Conservation (phyloP, 352 stramenopile genomes). For the Phytopythium kandeliae region DNA sequence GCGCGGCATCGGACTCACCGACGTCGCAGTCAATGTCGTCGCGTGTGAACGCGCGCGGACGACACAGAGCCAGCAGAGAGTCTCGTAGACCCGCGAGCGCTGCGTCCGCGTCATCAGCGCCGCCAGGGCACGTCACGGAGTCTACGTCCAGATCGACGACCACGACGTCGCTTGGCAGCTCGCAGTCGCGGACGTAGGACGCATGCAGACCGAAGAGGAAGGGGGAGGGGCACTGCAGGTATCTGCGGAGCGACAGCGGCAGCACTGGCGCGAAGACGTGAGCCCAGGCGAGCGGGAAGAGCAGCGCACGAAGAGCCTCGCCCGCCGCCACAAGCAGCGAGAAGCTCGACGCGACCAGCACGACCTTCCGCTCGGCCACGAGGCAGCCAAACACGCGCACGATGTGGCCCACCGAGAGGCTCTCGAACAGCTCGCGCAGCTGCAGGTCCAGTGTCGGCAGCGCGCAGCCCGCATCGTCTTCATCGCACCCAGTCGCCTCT, state of each 20-base stretch:
- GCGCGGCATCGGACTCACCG: background rate
- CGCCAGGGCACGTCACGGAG: constrained; percentile 34
- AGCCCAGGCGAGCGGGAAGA: constrained; percentile 66
- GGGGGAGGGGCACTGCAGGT: constrained; percentile 67
- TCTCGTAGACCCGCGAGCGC: constrained; percentile 29
- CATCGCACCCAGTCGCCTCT: background rate
- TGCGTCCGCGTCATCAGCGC: constrained; percentile 13
- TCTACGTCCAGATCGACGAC: constrained; percentile 58
- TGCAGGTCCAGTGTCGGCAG: constrained; percentile 24
- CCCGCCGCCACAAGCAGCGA: constrained; percentile 53
- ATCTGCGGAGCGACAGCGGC: constrained; percentile 50
- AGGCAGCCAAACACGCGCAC: constrained; percentile 58
- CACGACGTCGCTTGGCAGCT: constrained; percentile 23
- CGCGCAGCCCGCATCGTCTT: background rate
- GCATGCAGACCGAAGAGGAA: constrained; percentile 77
- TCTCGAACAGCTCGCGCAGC: constrained; percentile 50
- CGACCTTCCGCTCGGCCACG: constrained; percentile 67
- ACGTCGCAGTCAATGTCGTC: constrained; percentile 26
- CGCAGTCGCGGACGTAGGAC: constrained; percentile 42
- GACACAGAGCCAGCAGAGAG: constrained; percentile 31
- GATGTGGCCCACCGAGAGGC: constrained; percentile 47
- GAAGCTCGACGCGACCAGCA: constrained; percentile 63
- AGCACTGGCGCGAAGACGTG: constrained; percentile 77
- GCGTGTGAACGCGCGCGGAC: constrained; percentile 23
- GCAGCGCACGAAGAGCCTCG: constrained; percentile 41